Evolutionary conservation across 768 basidiomycete species (phyloP), one percentile per base, ranked within the genome.

Genomic region (Galerina marginata): DNA sequence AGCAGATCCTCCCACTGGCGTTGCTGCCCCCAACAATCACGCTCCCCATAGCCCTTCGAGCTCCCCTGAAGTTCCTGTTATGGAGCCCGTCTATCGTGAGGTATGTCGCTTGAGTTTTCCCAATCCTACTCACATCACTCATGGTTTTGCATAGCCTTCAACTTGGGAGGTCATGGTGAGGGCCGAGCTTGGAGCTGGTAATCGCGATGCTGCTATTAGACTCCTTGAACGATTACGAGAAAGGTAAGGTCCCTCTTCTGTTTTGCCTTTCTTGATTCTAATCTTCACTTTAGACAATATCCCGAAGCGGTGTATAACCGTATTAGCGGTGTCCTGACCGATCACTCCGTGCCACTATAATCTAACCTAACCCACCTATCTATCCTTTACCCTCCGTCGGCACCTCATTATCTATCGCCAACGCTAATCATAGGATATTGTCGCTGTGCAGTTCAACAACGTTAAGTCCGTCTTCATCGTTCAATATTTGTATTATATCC

Each of bases 161-260:
- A 96, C 94, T 0, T 96, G 92, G 89, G 97, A 99, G 70, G 88
- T 87, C 4, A 99, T 99, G 95, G 86, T 99, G 63, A 86, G 93
- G 12, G 92, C 92, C 1, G 97, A 99, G 71, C 80, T 99, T 10
- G 87, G 87, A 16, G 85, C 82, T 52, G 92, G 92, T 11, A 85
- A 93, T 65, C 85, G 87, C 11, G 83, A 87, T 47, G 80, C 81
- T 10, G 96, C 96, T 0, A 48, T 85, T 3, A 83, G 79, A 2
- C 79, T 98, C 0, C 79, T 96, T 33, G 82, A 86, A 56, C 83
- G 93, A 47, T 75, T 95, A 65, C 86, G 85, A 73, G 82, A 86
- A 68, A 84, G 93, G 89, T 90, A 65, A 36, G 85, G 78, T 25
- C n/a, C 7, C 43, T 5, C 37, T 6, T 2, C 14, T 52, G 29